Base-by-base conservation (phyloP, 2,329 filamentous ascomycete genomes). In the Pseudogymnoascus sp. region DNA sequence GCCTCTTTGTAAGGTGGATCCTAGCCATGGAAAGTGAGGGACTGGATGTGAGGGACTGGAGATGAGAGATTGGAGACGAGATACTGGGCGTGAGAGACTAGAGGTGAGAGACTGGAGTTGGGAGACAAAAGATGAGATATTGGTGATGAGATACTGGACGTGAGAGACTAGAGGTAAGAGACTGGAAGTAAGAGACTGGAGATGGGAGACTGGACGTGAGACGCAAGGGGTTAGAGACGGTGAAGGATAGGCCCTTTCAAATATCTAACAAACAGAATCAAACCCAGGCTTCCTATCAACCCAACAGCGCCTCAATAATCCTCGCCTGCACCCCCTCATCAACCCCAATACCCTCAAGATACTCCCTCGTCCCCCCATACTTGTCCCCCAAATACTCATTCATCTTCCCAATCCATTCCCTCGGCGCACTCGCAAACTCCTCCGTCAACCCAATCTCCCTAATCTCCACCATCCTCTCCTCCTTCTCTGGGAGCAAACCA, bases 401-500 rank as follows among this genome's bases (percentile, higher is more conserved):
- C 3, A 92, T 80, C 10, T 77, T 78, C 14, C 72, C 68, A n/a
- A 91, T 85, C 77, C 93, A 86, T 2, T 83, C 81, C 4, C 76
- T 73, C 2, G 86, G 83, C 68, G 88, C 90, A 21, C 81, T 79
- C 0, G 83, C 87, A 79, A 91, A 96, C 2, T 86, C 84, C n/a
- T 88, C 85, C 0, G 85, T 81, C 61, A 96, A 76, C 0, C 91
- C 91, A 68, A 95, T 84, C 57, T 82, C 80, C 3, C 76, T 73
- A 62, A 96, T 87, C 75, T 96, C 90, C 59, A 78, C 76, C 67
- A 93, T 71, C 61, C 89, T 81, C 69, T 82, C 79, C 63, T 85
- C 83, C 67, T 81, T 81, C 71, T 91, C 87, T 0, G 80, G 73
- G 34, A 78, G 77, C 11, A 95, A 78, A 40, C 85, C 83, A 63